These are phyloP conservation scores for Chrysoporthe deuterocubensis DNA, from an alignment of 2,329 filamentous ascomycete species.

Conservation along the genomic window DNA sequence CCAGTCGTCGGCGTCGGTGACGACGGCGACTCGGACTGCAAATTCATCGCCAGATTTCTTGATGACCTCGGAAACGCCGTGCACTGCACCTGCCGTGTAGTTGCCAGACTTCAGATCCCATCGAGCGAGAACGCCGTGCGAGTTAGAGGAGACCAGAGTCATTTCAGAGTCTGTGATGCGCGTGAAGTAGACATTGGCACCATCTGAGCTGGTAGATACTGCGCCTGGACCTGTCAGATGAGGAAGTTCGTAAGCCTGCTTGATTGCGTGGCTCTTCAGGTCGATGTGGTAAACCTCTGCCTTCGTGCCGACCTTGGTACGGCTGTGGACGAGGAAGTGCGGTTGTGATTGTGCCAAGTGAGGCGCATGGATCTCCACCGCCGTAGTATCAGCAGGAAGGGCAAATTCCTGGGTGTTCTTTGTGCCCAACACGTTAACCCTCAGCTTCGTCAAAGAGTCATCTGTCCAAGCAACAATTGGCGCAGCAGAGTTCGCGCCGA, in stretches of 20 bases:
- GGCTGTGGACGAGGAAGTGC: slow-evolving; percentile 85
- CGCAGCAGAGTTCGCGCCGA: slow-evolving; percentile 75
- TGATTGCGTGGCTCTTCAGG: slow-evolving; percentile 67
- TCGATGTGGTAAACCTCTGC: slow-evolving; percentile 87
- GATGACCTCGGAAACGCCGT: slow-evolving; percentile 82
- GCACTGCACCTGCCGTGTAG: slow-evolving; percentile 54
- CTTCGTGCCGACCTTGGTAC: slow-evolving; percentile 72
- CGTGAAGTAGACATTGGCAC: slow-evolving; percentile 87
- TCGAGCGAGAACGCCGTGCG: slow-evolving; percentile 73
- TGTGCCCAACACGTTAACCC: slow-evolving; percentile 71
- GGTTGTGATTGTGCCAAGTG: slow-evolving; percentile 71
- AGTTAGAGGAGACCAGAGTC: slow-evolving; percentile 74
- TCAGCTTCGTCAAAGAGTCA: slow-evolving; percentile 62
- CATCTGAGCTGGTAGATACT: slow-evolving; percentile 77
- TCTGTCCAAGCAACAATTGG: slow-evolving; percentile 80
- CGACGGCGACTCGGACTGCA: slow-evolving; percentile 76
- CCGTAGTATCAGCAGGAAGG: slow-evolving; percentile 50
- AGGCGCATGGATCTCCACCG: slow-evolving; percentile 73
- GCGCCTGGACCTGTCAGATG: slow-evolving; percentile 70
- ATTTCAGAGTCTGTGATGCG: slow-evolving; percentile 77
- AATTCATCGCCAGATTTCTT: slow-evolving; percentile 69
- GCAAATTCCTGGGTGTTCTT: slow-evolving; percentile 60
- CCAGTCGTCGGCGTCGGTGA: slow-evolving; percentile 75
- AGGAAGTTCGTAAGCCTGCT: slow-evolving; percentile 81
- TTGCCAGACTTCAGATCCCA: slow-evolving; percentile 64